Conservation (phyloP, 805 yeast genomes). For the Metschnikowia borealis region DNA sequence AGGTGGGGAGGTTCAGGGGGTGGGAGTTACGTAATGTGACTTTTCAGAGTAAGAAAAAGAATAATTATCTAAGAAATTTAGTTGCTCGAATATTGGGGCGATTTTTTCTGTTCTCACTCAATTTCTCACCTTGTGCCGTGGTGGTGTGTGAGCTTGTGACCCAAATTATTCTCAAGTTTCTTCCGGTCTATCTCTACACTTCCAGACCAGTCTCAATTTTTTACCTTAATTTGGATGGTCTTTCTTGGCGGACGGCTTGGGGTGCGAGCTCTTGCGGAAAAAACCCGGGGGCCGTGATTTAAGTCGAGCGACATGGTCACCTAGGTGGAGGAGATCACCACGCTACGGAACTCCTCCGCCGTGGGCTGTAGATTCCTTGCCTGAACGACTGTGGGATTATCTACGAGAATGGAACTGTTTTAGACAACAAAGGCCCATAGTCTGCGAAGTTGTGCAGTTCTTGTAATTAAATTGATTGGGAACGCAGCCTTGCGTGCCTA, state of each 20-base stretch:
- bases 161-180: neutral
- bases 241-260: neutral
- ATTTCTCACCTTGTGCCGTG: constrained; percentile 5
- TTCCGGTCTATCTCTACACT: neutral
- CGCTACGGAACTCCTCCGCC: neutral
- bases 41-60: neutral
- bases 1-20: neutral
- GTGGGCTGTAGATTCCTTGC: neutral
- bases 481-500: neutral
- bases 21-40: neutral
- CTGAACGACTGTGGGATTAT: neutral
- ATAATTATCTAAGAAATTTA: neutral
- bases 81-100: constrained; percentile 6
- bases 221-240: neutral
- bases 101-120: constrained; percentile 5
- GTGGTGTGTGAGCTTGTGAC: constrained; percentile 3
- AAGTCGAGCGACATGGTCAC: neutral
- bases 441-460: neutral
- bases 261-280: neutral
- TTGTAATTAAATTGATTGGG: neutral
- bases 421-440: neutral
- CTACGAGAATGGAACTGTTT: neutral
- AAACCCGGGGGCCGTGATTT: neutral
- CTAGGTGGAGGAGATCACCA: neutral
- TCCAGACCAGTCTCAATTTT: neutral